Evolutionary conservation across 805 yeast species (phyloP).

Genomic region (Metschnikowia orientalis): DNA sequence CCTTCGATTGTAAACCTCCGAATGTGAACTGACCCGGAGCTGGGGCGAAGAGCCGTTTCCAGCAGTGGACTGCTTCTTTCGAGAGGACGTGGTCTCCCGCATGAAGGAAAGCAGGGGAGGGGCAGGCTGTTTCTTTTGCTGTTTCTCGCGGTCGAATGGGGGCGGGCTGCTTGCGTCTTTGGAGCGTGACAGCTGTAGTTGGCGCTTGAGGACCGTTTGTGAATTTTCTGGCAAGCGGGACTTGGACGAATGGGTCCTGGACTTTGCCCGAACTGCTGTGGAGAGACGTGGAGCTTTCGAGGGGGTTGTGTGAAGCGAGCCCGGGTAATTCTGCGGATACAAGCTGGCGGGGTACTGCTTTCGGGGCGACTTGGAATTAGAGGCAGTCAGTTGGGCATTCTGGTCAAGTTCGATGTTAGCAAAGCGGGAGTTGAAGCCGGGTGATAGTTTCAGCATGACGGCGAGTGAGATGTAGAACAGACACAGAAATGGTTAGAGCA

Average conservation of each 20-base stretch:
- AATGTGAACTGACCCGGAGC: slow-evolving; percentile 12
- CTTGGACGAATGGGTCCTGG: slow-evolving; percentile 8
- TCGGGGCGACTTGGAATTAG: slow-evolving; percentile 6
- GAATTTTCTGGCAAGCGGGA: slow-evolving; percentile 1
- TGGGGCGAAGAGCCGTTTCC: slow-evolving; percentile 5
- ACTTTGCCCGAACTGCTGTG: slow-evolving; percentile 23
- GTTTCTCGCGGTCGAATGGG: slow-evolving; percentile 5
- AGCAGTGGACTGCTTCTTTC: slow-evolving; percentile 23
- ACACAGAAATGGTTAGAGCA: too few species aligned
- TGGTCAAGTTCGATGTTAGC: slow-evolving; percentile 27
- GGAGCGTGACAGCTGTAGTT: slow-evolving; percentile 8
- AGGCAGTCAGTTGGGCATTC: not conserved
- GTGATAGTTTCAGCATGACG: slow-evolving; percentile 17
- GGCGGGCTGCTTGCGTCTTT: slow-evolving; percentile 3
- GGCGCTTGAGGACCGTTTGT: slow-evolving; percentile 12
- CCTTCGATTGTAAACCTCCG: slow-evolving; percentile 12
- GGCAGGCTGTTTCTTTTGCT: slow-evolving; percentile 11
- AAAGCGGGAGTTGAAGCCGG: slow-evolving; percentile 29
- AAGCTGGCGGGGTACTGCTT: slow-evolving; percentile 11
- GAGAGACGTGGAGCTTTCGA: slow-evolving; percentile 17
- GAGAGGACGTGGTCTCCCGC: slow-evolving; percentile 38
- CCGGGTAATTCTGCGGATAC: slow-evolving; percentile 13
- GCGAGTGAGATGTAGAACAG: too few species aligned
- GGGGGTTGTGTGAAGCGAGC: slow-evolving; percentile 18
- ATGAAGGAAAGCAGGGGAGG: slow-evolving; percentile 31